Evolutionary conservation across 352 stramenopile species (phyloP), one percentile per base, ranked within the genome.

Genomic region (Pythium plurisporium): DNA sequence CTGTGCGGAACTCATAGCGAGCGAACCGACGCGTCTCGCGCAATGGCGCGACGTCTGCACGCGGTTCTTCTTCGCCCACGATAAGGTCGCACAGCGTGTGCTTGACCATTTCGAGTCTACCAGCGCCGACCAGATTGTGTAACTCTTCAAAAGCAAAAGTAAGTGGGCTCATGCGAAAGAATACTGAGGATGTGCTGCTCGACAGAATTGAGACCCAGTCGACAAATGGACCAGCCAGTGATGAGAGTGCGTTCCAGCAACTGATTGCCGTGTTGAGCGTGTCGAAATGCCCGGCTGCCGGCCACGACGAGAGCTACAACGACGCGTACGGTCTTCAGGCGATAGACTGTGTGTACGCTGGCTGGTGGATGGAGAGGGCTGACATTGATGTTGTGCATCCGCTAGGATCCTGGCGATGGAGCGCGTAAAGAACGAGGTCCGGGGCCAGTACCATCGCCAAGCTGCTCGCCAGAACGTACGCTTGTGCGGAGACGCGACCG

Each of bases 51-150:
- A 81, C 44, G 46, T 86, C 10, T 92, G 82, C 51, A 58, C 65
- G 34, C 64, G 69, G 27, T 90, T 86, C 51, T 92, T 85, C 55
- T 89, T 83, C 41, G 49, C 77, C 3, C 64, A 82, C 33, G 76
- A 89, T 51, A 56, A 62, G 6, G 29, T 58, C 33, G 78, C 82
- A 33, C 83, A 87, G 66, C 76, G 76, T 41, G 75, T 90, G 43
- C 56, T 92, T 43, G 74, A 86, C 47, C 73, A 72, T 59, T 90
- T 90, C 50, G 82, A 90, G 59, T 69, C 64, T 31, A 60, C 59
- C 44, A 83, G 76, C 68, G 68, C 82, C 48, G 80, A 90, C 41
- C 73, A 86, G 52, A 76, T 89, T 50, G 78, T 72, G 82, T 89
- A 34, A 36, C 49, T 45, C 45, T 9, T 43, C 15, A 3, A 3